Evolutionary conservation across 1,284 basidiomycete species (phyloP).

Genomic region (Pholiota adiposa): DNA sequence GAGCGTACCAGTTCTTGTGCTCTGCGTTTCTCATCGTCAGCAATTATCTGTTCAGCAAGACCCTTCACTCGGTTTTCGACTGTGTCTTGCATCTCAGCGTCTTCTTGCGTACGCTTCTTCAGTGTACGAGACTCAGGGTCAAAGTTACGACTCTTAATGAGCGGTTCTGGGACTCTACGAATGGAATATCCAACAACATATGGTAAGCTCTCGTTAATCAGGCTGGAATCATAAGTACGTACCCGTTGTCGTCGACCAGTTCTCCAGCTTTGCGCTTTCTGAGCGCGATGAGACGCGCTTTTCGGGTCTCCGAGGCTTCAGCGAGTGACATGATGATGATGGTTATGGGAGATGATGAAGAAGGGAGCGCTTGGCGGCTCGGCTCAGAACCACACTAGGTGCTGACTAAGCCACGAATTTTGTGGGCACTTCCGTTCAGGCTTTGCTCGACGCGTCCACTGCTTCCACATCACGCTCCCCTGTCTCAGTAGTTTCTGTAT

Average conservation of each 20-base stretch:
- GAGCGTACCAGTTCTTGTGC: slow-evolving; percentile 83
- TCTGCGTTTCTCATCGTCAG: slow-evolving; percentile 83
- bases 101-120: slow-evolving; percentile 62
- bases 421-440: background rate
- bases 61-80: slow-evolving; percentile 88
- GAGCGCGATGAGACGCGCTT: slow-evolving; percentile 83
- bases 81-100: slow-evolving; percentile 76
- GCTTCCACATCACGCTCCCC: background rate
- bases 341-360: slow-evolving; percentile 4
- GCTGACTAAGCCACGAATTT: slow-evolving; percentile 26
- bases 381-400: slow-evolving; percentile 6
- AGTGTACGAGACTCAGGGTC: slow-evolving; percentile 83
- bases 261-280: slow-evolving; percentile 78
- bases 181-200: background rate
- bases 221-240: slow-evolving; percentile 22
- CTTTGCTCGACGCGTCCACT: slow-evolving; percentile 7
- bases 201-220: background rate
- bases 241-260: slow-evolving; percentile 42
- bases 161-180: slow-evolving; percentile 42
- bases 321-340: slow-evolving; percentile 79
- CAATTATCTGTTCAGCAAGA: slow-evolving; percentile 82
- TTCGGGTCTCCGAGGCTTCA: slow-evolving; percentile 84
- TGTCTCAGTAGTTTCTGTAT: slow-evolving; percentile 11
- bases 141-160: slow-evolving; percentile 83
- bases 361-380: slow-evolving; percentile 6